These are phyloP conservation scores for Aspergillus nomiae DNA, from an alignment of 2,329 filamentous ascomycete genomes.

Conservation along the genomic window DNA sequence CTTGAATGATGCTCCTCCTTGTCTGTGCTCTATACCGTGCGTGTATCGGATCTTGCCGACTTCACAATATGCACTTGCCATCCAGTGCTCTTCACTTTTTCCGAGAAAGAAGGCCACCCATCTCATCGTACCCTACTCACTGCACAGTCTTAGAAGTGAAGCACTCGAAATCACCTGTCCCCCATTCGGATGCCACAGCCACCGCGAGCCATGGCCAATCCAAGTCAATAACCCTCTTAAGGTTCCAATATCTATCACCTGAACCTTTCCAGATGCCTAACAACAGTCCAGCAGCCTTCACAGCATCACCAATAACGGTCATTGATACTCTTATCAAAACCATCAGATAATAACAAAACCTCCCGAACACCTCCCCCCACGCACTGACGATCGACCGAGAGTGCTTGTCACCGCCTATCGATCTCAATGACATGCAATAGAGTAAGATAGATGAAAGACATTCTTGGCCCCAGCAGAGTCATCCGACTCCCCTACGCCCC, in stretches of 20 bases:
- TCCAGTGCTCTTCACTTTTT: background rate
- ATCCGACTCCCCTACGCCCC: background rate
- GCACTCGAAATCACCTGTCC: background rate
- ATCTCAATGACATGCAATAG: background rate
- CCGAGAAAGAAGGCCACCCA: background rate
- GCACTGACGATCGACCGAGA: background rate
- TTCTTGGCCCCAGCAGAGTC: background rate
- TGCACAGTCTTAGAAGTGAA: background rate
- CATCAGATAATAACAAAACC: background rate
- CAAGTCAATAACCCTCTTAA: background rate
- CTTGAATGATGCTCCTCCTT: constrained; percentile 2
- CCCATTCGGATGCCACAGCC: background rate
- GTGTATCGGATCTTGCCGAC: background rate
- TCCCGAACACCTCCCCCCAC: background rate
- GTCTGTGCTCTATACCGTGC: background rate
- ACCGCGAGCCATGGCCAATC: background rate
- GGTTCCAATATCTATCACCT: background rate
- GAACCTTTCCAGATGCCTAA: background rate
- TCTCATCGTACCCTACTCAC: background rate
- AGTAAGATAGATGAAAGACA: background rate
- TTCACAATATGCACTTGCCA: background rate
- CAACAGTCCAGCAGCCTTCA: background rate
- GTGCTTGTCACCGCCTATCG: background rate
- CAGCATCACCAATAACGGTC: background rate
- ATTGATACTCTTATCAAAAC: background rate